Conservation (phyloP, 495 filamentous ascomycete species). For the Penicillium salamii region DNA sequence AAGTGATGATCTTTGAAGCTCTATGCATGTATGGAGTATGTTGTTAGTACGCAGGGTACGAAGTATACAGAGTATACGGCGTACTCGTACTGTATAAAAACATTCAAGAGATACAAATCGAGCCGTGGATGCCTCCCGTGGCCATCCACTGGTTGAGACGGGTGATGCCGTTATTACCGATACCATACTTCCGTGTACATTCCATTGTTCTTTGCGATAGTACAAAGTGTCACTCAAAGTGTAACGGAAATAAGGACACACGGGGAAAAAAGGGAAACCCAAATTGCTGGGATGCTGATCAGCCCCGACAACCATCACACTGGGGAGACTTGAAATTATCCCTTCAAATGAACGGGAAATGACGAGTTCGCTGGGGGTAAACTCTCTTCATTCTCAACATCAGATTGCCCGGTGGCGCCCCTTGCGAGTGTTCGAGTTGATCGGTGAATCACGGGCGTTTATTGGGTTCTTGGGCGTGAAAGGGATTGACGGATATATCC, state of each 20-base stretch:
- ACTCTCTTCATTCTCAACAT: not conserved
- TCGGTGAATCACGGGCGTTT: conserved; percentile 1
- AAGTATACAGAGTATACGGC: no score
- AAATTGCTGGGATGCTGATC: conserved; percentile 3
- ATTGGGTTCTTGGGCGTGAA: conserved; percentile 4
- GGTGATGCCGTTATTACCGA: not conserved
- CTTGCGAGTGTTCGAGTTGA: not conserved
- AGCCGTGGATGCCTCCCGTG: not conserved
- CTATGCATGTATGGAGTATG: no score
- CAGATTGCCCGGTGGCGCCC: not conserved
- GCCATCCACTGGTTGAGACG: not conserved
- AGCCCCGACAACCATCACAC: conserved; percentile 3
- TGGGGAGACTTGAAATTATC: conserved; percentile 2
- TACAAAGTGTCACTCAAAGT: no score
- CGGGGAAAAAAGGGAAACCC: conserved; percentile 1
- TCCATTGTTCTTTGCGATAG: not conserved
- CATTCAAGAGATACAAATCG: no score
- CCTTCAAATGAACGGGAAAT: no score
- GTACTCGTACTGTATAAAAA: no score
- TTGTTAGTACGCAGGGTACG: no score
- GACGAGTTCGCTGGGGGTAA: not conserved
- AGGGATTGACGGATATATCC: not conserved
- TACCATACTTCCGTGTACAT: not conserved
- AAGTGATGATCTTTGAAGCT: not conserved
- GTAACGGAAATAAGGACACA: conserved; percentile 1